Conservation (phyloP, 225 moss, liverwort and hornwort species). For the Asterella californica region DNA sequence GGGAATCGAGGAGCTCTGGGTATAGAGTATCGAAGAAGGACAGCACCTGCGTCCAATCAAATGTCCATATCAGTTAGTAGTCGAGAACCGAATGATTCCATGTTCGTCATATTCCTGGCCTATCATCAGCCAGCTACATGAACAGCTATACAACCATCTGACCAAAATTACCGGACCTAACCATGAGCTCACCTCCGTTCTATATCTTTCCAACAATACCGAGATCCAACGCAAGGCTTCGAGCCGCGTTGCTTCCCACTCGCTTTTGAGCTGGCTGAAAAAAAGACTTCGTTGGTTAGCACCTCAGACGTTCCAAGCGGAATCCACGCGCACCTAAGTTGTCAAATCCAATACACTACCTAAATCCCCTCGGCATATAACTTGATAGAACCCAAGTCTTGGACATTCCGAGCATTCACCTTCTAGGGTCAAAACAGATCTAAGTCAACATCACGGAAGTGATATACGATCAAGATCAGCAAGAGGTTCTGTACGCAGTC, state of each 20-base stretch:
- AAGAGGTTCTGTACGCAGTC: background rate
- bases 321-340: background rate
- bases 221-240: constrained; percentile 96
- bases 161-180: background rate
- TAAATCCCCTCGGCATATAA: background rate
- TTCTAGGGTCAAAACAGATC: background rate
- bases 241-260: constrained; percentile 83
- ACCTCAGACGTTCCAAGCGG: background rate
- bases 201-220: constrained; percentile 68
- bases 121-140: background rate
- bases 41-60: constrained; percentile 58
- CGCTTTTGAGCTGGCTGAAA: constrained; percentile 74
- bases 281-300: background rate
- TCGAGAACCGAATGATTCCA: background rate
- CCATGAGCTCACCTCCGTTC: constrained; percentile 57
- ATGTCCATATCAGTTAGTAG: background rate
- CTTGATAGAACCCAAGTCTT: background rate
- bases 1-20: constrained; percentile 70
- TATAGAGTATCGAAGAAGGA: constrained; percentile 92
- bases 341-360: background rate
- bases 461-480: background rate
- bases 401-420: background rate
- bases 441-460: background rate
- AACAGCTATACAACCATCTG: background rate
- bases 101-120: background rate